Evolutionary conservation across 2,329 filamentous ascomycete genomes (phyloP), one percentile per base, ranked within the genome.

Genomic region (Fusarium sororula): DNA sequence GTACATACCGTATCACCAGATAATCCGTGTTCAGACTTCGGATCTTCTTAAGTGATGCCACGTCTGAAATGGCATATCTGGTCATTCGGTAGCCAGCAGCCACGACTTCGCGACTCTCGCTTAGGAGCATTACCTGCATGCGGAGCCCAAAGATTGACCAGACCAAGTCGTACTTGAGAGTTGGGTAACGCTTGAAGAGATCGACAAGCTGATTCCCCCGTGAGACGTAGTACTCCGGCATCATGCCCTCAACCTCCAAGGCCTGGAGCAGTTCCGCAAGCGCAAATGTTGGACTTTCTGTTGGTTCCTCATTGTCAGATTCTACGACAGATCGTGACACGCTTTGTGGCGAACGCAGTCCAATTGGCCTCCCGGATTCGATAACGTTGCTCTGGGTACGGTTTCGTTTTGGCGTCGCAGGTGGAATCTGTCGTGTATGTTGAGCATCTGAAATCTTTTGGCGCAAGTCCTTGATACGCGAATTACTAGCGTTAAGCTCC

Each of bases 131-230:
- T 76, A 94, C 92, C 83, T 99, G 96, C 86, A 98, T 95, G 48
- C 96, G 90, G 55, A 97, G 84, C 5, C 97, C 96, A 82, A 99
- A 99, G 4, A 97, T 92, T 8, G 95, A 93, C 96, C 96, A 99
- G 3, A 94, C 95, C 55, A 99, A 85, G 82, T 99, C 97, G 81
- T 98, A 98, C 80, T 99, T 99, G 65, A 99, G 87, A 3, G 94
- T 96, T 3, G 95, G 94, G 82, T 98, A 91, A 60, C 94, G 90
- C 81, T 96, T 98, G 84, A 99, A 97, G n/a, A 99, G 87, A 71
- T 97, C 94, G n/a, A 98, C 96, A 14, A 99, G 87, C 73, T 90
- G 93, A 80, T 99, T 99, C 32, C 95, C 95, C 70, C 94, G 91
- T 68, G 93, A 94, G 59, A 99, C 96, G 80, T 99, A 99, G 84